Base-by-base conservation (phyloP, 257 asterid genomes). In the Solanum paucissectum region DNA sequence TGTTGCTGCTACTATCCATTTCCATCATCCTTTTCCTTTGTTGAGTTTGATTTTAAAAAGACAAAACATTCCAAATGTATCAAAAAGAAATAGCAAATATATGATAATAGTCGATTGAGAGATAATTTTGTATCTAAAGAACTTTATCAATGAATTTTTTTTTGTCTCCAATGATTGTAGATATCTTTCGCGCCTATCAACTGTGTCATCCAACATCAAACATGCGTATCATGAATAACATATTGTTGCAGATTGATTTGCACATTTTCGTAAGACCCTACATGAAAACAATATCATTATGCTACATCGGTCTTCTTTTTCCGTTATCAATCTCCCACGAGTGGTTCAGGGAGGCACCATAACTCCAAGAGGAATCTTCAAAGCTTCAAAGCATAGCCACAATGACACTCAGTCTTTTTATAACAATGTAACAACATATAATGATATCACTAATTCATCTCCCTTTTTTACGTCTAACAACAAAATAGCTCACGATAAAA, bases 141-240 rank as follows among this genome's bases (percentile, higher is more conserved):
- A 52, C 0, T 16, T 49, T 52, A 52, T 3, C 3, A 52, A 16
- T 5, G 3, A 0, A 49, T 5, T 14, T 0, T 16, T 46, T 49
- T 0, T 49, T 49, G 3, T 49, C 9, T 49, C 0, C 9, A 0
- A 49, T 16, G 60, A 49, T 49, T 49, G 0, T 49, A 49, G 20
- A 49, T 49, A 49, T 49, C 60, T 16, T 16, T 6, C 0, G 8
- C 0, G 9, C 23, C 23, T 16, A 16, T 16, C 0, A 52, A 52
- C 0, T 52, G 0, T 9, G 0, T 49, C 0, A 49, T 16, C 0
- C 3, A 52, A 16, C 62, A 16, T 52, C 23, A 16, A 16, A 34
- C 37, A 34, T 5, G 23, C 0, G 62, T 52, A 52, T 0, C 9
- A 2, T 1, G 2, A 21, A 60, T 9, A 60, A 60, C 29, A 60